Base-by-base conservation (phyloP, 2,329 filamentous ascomycete species). In the Colletotrichum sp. region DNA sequence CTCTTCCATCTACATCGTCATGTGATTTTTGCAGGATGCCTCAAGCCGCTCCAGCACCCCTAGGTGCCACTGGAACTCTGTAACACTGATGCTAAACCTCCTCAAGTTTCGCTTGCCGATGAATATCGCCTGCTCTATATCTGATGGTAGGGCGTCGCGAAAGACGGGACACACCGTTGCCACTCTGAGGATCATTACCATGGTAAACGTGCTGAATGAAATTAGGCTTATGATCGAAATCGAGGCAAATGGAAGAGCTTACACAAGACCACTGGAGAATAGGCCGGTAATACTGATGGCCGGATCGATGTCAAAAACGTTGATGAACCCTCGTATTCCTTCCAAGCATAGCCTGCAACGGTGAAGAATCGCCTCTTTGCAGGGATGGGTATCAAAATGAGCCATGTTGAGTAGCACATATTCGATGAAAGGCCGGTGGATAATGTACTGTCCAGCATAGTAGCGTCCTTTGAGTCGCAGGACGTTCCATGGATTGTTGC, bases 401-500 rank as follows among this genome's bases (percentile, higher is more conserved):
- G 76, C 74, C 13, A 79, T 70, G 10, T 83, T 82, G 5, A 82
- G 75, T 8, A 82, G 30, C 0, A 79, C 78, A 8, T 80, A 81
- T 9, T 83, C 80, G 9, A 83, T 76, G 10, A 83, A 81, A 1
- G 81, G 81, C 2, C 81, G 73, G 28, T 82, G 79, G 1, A 83
- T 81, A 7, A 83, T 82, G 43, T 83, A 81, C 18, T 82, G 80
- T 0, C 80, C 81, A 0, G 81, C 81, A 9, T 78, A 82, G 24
- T 81, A 82, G 6, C 81, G 71, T 1, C 81, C 81, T 30, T 80
- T 77, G 0, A 83, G 76, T 21, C 81, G 66, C 0, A 81, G 28
- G 0, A 83, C 79, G 9, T 83, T 83, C 81, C 81, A 82, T 0
- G 79, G 77, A n/a, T 82, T 79, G n/a, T 83, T 83, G 0, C 78